phyloP scores from a whole-genome alignment of 73 alveolate genomes.

The Loxodes magnus region DNA sequence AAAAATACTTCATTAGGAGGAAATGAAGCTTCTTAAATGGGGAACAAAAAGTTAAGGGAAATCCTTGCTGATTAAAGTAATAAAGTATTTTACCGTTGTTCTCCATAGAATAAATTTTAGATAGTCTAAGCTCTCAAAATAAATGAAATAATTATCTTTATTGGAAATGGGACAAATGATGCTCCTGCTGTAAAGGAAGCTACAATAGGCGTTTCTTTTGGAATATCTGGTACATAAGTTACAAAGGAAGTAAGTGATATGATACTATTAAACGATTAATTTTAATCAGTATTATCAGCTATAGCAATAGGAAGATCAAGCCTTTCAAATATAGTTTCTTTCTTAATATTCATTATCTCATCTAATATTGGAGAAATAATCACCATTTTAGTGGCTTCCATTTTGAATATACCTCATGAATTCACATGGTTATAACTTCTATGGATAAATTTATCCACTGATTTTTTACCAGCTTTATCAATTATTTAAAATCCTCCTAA shows the following conservation, averaged over 20 bases:
- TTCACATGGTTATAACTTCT: slow-evolving; percentile 88
- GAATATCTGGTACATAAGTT: slow-evolving; percentile 91
- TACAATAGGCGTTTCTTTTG: slow-evolving; percentile 94
- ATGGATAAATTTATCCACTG: slow-evolving; percentile 94
- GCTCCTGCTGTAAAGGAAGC: slow-evolving; percentile 98
- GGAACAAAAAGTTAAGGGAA: too few species aligned
- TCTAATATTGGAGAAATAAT: slow-evolving; percentile 91
- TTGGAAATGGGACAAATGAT: slow-evolving; percentile 98
- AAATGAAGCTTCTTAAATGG: slow-evolving; percentile 38
- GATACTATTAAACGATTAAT: slow-evolving; percentile 90
- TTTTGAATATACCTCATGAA: slow-evolving; percentile 87
- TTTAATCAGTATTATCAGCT: slow-evolving; percentile 84
- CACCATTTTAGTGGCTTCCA: slow-evolving; percentile 79
- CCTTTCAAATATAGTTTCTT: slow-evolving; percentile 83
- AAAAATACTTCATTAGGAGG: slow-evolving; percentile 49
- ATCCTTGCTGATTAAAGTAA: too few species aligned
- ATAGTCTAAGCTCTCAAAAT: too few species aligned
- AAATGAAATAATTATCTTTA: slow-evolving; percentile 79
- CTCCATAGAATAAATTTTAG: too few species aligned
- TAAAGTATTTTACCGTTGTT: too few species aligned
- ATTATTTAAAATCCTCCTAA: slow-evolving; percentile 96
- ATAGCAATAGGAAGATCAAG: slow-evolving; percentile 92
- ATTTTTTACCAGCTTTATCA: slow-evolving; percentile 88
- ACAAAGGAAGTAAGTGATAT: slow-evolving; percentile 94
- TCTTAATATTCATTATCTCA: slow-evolving; percentile 80